Base-by-base conservation (phyloP, 305 asterid genomes). In the Fraxinus nigra region DNA sequence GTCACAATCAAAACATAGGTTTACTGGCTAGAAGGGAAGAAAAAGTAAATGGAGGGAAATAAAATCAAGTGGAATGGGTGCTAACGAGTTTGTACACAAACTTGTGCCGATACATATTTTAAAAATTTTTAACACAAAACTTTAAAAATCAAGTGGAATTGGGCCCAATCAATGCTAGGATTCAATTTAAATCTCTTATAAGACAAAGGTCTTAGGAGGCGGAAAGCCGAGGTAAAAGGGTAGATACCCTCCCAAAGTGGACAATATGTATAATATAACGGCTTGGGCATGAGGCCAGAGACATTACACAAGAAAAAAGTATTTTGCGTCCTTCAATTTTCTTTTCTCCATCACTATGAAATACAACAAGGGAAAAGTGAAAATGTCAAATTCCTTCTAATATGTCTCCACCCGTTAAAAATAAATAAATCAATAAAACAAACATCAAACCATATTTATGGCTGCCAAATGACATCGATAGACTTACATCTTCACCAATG, bases 401-500 rank as follows among this genome's bases (percentile, higher is more conserved):
- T 26, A 70, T 70, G 30, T 40, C 51, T n/a, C 59, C 40, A 20
- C 75, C 20, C 65, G 26, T 54, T 6, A 24, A 24, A 33, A 83
- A 79, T 4, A 32, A 70, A 59, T 18, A 20, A 37, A 10, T 18
- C 10, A 26, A 20, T 6, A 51, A n/a, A 14, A 43, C 72, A 73
- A 7, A 54, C 59, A 26, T 35, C 40, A 74, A 69, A 81, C 51
- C 35, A 75, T 22, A 78, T 59, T 48, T 72, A 37, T 32, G 46
- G n/a, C 35, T 75, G 80, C 51, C 34, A 81, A 79, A 65, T 61
- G 81, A 75, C 79, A 85, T 37, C 79, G 65, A 34, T 72, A 81
- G 79, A 84, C 97, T 78, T 89, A 97, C 99, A 91, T 97, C 99
- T 93, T 97, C 99, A 77, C 99, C 99, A 77, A 97, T 79, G 75